Evolutionary conservation across 73 alveolate genomes (phyloP), one percentile per base, ranked within the genome.

Genomic region (Uronychia binucleata): DNA sequence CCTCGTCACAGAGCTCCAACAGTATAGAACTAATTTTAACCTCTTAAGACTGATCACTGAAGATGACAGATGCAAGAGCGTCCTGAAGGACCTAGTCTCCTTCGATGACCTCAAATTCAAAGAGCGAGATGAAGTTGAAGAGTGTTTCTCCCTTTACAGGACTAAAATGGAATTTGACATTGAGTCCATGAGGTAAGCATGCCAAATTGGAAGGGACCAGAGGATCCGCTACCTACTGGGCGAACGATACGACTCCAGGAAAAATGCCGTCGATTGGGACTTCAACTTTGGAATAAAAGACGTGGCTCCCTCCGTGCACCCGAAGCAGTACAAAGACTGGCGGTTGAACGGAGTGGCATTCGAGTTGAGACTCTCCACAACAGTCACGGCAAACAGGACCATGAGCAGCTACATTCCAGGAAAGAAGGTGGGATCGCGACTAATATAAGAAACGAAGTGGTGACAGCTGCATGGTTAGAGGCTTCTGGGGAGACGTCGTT

Each of bases 401-500:
- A 77, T 98, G 85, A 91, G 99, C 34, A 80, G 97, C 77, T 98
- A 95, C 86, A 94, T 97, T 46, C 99, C 97, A 79, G 99, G 99
- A 31, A 97, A 96, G 88, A 93, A 96, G 85, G 94, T 88, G 13
- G 31, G 5, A 28, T 13, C 5, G 26, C 29, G 14, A 13, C 13
- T 25, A 82, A 60, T 8, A 19, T 27, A 74, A 82, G 92, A 97
- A 97, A 86, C 82, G 78, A 81, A 93, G 98, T 13, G 94, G 94
- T 75, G 99, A 98, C 84, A 93, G 97, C 79, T 90, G 98, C 60
- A 80, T 97, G 86, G 99, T 98, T 0, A 88, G 99, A 86, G 99
- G 99, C 13, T 98, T 92, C 92, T 98, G 99, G 99, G 99, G 99
- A 31, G 99, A 98, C 88, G 96, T 98, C 75, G 92, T 96, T 13